Percentiles rank a stretch among this genome's conserved stretches.
These are phyloP conservation scores for Proliferodiscus dingleyae DNA, from an alignment of 2,329 filamentous ascomycete genomes.

Conservation along the genomic window DNA sequence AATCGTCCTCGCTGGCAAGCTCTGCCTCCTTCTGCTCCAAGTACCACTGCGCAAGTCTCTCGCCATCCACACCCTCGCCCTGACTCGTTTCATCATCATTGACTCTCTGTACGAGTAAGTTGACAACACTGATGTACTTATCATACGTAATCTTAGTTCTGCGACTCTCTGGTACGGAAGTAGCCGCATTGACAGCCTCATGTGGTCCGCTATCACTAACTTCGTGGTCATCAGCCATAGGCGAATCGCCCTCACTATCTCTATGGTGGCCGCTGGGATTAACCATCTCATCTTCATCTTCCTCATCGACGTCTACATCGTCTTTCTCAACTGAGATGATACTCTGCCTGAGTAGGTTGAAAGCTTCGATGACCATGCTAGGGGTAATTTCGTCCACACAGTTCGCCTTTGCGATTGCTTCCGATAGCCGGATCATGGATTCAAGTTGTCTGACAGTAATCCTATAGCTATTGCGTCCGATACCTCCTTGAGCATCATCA, in stretches of 20 bases:
- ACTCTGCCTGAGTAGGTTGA: slow-evolving; percentile 82
- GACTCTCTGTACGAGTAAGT: slow-evolving; percentile 75
- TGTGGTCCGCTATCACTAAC: slow-evolving; percentile 36
- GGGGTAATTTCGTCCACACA: slow-evolving; percentile 86
- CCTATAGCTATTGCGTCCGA: slow-evolving; percentile 91
- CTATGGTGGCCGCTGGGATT: slow-evolving; percentile 39
- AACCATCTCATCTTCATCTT: slow-evolving; percentile 59
- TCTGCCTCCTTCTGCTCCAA: slow-evolving; percentile 86
- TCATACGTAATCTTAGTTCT: slow-evolving; percentile 93
- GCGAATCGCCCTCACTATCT: slow-evolving; percentile 44
- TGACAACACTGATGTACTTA: slow-evolving; percentile 88
- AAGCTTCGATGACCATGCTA: slow-evolving; percentile 86
- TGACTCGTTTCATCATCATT: slow-evolving; percentile 72
- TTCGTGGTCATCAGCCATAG: slow-evolving; percentile 48
- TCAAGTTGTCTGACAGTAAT: slow-evolving; percentile 97
- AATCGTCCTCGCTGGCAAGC: slow-evolving; percentile 73
- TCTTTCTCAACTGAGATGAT: slow-evolving; percentile 99
- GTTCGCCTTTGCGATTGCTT: slow-evolving; percentile 98
- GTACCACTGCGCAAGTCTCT: slow-evolving; percentile 82
- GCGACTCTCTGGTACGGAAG: slow-evolving; percentile 23
- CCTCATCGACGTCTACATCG: slow-evolving; percentile 87
- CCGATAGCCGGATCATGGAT: slow-evolving; percentile 88
- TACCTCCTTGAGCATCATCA: slow-evolving; percentile 89
- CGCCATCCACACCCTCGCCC: slow-evolving; percentile 80
- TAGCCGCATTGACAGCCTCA: slow-evolving; percentile 22